Conservation (phyloP, 306 rosid species). For the Prunus mume region DNA sequence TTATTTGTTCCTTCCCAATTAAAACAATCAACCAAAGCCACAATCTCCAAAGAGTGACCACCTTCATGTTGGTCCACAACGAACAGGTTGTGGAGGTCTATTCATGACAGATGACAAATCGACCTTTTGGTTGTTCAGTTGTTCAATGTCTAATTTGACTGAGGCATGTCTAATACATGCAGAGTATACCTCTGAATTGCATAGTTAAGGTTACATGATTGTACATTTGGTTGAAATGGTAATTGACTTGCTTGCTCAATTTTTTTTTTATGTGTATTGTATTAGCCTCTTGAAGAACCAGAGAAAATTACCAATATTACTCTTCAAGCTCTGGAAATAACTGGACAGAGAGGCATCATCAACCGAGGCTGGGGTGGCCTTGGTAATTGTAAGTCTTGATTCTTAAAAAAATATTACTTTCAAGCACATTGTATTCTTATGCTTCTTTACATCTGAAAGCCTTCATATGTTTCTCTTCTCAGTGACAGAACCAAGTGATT, state of each 20-base stretch:
- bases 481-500: conserved; percentile 62
- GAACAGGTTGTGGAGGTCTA: background rate
- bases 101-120: background rate
- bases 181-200: background rate
- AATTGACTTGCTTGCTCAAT: background rate
- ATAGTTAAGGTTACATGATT: background rate
- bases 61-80: background rate
- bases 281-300: conserved; percentile 78
- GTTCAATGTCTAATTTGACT: background rate
- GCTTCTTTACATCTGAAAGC: conserved; percentile 1
- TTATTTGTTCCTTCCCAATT: background rate
- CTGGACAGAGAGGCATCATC: conserved; percentile 85
- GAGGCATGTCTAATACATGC: background rate
- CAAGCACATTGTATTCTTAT: background rate
- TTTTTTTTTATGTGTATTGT: conserved; percentile 19
- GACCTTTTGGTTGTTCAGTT: background rate
- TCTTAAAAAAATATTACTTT: conserved; percentile 2
- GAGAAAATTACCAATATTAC: conserved; percentile 71
- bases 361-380: conserved; percentile 98
- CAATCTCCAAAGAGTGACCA: background rate
- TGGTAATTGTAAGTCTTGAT: conserved; percentile 66
- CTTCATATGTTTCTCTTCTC: conserved; percentile 23
- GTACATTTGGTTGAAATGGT: background rate
- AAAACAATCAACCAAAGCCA: background rate
- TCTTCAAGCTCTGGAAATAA: conserved; percentile 70